Conservation (phyloP, 768 basidiomycete genomes). For the Tylopilus felleus region DNA sequence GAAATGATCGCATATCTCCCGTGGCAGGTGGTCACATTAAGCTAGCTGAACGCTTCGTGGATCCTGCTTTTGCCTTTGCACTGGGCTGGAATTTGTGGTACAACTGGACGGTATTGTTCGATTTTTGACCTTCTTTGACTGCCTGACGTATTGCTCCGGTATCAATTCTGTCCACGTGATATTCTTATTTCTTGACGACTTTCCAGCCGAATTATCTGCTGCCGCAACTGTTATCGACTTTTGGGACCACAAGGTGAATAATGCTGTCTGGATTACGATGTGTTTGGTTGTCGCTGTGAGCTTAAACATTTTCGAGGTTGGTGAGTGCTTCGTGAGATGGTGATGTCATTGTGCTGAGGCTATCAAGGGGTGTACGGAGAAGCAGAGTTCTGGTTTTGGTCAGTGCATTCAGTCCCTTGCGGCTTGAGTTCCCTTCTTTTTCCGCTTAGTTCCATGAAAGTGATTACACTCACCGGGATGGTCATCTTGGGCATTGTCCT, state of each 20-base stretch:
- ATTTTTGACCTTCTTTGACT: conserved; percentile 8
- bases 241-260: conserved; percentile 37
- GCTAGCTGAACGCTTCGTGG: no score
- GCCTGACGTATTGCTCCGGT: conserved; percentile 11
- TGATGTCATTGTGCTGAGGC: background rate
- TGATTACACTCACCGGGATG: conserved; percentile 41
- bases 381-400: conserved; percentile 45
- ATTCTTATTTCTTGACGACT: background rate
- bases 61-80: conserved; percentile 38
- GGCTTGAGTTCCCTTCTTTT: background rate
- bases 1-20: no score
- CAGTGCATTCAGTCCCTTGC: background rate
- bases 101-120: background rate
- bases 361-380: conserved; percentile 37
- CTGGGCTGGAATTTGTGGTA: conserved; percentile 19
- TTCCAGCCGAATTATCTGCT: conserved; percentile 41
- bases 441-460: conserved; percentile 44
- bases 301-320: conserved; percentile 28
- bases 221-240: conserved; percentile 48
- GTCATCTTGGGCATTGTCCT: conserved; percentile 43
- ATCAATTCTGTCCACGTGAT: background rate
- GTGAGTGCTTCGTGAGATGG: conserved; percentile 11
- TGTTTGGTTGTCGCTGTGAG: no score
- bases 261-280: conserved; percentile 44
- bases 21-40: no score